Percentiles rank a stretch among this genome's conserved stretches.
Evolutionary conservation across 306 rosid species (phyloP).

Genomic region (Lathyrus aphaca): DNA sequence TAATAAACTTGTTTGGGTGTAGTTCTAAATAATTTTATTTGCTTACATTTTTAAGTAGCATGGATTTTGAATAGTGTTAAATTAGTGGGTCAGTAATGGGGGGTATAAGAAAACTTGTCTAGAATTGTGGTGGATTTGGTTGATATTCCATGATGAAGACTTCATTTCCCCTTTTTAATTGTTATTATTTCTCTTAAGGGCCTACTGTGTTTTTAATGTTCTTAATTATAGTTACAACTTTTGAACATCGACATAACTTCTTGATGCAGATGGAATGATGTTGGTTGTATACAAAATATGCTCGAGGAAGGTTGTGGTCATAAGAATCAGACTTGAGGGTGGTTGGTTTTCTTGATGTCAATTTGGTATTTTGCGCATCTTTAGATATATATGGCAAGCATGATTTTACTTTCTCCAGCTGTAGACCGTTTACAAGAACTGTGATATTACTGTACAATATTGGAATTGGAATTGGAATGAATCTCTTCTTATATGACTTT

Average conservation of each 20-base stretch:
- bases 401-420: slow-evolving; percentile 39
- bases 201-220: slow-evolving; percentile 10
- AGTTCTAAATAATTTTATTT: not conserved
- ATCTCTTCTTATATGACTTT: slow-evolving; percentile 9
- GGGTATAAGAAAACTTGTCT: slow-evolving; percentile 7
- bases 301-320: slow-evolving; percentile 37
- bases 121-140: slow-evolving; percentile 8
- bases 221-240: slow-evolving; percentile 13
- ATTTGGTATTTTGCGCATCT: slow-evolving; percentile 23
- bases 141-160: not conserved
- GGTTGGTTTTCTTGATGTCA: slow-evolving; percentile 27
- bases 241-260: slow-evolving; percentile 19
- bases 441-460: slow-evolving; percentile 35
- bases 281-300: slow-evolving; percentile 11
- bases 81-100: slow-evolving; percentile 7
- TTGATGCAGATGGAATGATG: slow-evolving; percentile 59
- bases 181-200: not conserved
- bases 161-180: not conserved
- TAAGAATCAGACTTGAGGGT: slow-evolving; percentile 26
- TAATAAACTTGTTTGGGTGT: not conserved
- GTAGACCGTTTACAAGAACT: slow-evolving; percentile 33
- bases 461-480: slow-evolving; percentile 38
- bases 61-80: slow-evolving; percentile 12
- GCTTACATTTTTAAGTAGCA: not conserved
- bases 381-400: slow-evolving; percentile 27